Conservation (phyloP, 2,329 filamentous ascomycete species). For the Colletotrichum sp. region DNA sequence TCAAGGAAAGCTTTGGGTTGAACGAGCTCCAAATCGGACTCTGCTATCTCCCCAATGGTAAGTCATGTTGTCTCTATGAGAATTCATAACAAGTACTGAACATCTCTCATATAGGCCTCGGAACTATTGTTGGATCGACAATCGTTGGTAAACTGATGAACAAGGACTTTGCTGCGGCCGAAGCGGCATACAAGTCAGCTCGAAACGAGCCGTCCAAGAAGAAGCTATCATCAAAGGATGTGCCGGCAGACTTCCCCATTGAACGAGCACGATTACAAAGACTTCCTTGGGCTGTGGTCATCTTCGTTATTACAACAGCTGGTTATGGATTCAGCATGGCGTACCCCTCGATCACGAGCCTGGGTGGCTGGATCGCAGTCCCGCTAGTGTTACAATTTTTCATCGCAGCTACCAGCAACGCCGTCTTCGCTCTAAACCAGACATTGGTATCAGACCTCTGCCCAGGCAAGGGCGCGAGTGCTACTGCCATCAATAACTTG, state of each 20-base stretch:
- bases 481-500: slow-evolving; percentile 38
- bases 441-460: slow-evolving; percentile 37
- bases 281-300: slow-evolving; percentile 37
- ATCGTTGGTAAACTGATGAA: slow-evolving; percentile 47
- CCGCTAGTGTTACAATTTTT: slow-evolving; percentile 35
- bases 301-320: slow-evolving; percentile 36
- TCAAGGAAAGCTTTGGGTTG: slow-evolving; percentile 31
- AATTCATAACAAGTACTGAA: no score
- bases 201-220: slow-evolving; percentile 13
- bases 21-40: slow-evolving; percentile 28
- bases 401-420: slow-evolving; percentile 39
- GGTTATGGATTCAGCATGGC: slow-evolving; percentile 39
- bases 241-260: slow-evolving; percentile 43
- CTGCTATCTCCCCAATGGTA: slow-evolving; percentile 29
- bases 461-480: slow-evolving; percentile 32
- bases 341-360: slow-evolving; percentile 1
- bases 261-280: slow-evolving; percentile 43
- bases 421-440: slow-evolving; percentile 38
- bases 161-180: slow-evolving; percentile 25
- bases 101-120: slow-evolving; percentile 26
- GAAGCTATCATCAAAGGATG: slow-evolving; percentile 30
- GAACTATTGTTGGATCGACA: slow-evolving; percentile 45
- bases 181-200: slow-evolving; percentile 26
- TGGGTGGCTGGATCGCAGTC: slow-evolving; percentile 27
- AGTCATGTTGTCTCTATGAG: no score